Percentiles rank a stretch among this genome's conserved stretches.
Evolutionary conservation across 257 asterid species (phyloP).

Genomic region (Ligustrum vulgare): DNA sequence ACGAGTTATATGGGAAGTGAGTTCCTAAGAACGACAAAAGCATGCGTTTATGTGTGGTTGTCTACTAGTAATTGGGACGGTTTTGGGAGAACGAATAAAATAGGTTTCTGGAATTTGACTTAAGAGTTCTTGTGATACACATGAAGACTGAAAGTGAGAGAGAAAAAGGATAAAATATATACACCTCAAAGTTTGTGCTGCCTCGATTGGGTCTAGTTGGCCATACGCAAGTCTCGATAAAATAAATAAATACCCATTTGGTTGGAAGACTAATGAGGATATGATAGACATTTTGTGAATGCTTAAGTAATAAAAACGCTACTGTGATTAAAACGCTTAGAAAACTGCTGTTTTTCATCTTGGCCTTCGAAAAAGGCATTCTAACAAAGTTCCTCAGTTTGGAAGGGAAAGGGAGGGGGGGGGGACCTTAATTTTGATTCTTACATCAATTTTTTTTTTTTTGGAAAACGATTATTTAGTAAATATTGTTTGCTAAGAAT

Average conservation of each 20-base stretch:
- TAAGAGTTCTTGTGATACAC: background rate
- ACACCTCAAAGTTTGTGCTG: background rate
- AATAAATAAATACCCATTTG: background rate
- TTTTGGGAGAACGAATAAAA: background rate
- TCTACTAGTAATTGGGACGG: background rate
- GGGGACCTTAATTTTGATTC: background rate
- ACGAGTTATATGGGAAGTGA: background rate
- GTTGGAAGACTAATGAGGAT: background rate
- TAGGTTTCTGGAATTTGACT: background rate
- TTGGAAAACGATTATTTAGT: background rate
- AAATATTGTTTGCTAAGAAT: background rate
- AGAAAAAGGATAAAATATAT: background rate
- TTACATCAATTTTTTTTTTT: background rate
- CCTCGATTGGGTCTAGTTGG: background rate
- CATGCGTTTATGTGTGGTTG: background rate
- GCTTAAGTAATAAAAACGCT: background rate
- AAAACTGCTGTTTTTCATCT: background rate
- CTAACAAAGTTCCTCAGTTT: background rate
- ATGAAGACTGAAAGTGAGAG: background rate
- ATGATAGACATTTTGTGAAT: background rate
- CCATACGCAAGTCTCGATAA: background rate
- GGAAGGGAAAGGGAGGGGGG: background rate
- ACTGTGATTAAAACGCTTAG: background rate
- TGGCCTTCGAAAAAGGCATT: background rate
- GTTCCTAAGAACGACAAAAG: background rate